These are phyloP conservation scores for Podosphaera fusca DNA, from an alignment of 2,329 filamentous ascomycete genomes.

Conservation along the genomic window DNA sequence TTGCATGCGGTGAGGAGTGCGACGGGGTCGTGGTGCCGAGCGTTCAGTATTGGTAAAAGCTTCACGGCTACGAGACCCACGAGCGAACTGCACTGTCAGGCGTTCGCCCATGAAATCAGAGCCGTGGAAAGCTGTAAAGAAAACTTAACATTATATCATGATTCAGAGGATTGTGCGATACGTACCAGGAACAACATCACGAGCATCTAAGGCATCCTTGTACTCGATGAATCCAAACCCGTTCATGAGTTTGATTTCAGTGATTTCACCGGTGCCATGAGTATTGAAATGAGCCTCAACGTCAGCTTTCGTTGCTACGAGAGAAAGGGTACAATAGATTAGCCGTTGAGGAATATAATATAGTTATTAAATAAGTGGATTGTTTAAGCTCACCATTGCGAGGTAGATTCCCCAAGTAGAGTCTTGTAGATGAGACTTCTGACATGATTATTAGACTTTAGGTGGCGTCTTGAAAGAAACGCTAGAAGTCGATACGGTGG, in stretches of 20 bases:
- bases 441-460: conserved; percentile 24
- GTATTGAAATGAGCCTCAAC: conserved; percentile 88
- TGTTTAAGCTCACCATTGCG: conserved; percentile 54
- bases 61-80: conserved; percentile 53
- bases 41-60: conserved; percentile 38
- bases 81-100: conserved; percentile 92
- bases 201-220: conserved; percentile 92
- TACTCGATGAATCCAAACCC: conserved; percentile 99
- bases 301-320: conserved; percentile 77
- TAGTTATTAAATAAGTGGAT: not conserved
- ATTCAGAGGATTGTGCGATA: conserved; percentile 6
- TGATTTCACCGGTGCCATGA: conserved; percentile 92
- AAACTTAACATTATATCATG: conserved; percentile 9
- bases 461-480: too few species aligned
- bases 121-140: conserved; percentile 43
- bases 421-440: conserved; percentile 84
- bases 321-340: not conserved
- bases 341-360: not conserved
- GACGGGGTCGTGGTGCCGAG: conserved; percentile 58
- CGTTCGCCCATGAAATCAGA: conserved; percentile 96
- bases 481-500: too few species aligned
- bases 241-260: conserved; percentile 99
- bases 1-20: conserved; percentile 90
- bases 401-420: conserved; percentile 94
- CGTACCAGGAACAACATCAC: conserved; percentile 94